Evolutionary conservation across 1,139 yeast species (phyloP), one percentile per base, ranked within the genome.

Genomic region (Hyphopichia fennica): DNA sequence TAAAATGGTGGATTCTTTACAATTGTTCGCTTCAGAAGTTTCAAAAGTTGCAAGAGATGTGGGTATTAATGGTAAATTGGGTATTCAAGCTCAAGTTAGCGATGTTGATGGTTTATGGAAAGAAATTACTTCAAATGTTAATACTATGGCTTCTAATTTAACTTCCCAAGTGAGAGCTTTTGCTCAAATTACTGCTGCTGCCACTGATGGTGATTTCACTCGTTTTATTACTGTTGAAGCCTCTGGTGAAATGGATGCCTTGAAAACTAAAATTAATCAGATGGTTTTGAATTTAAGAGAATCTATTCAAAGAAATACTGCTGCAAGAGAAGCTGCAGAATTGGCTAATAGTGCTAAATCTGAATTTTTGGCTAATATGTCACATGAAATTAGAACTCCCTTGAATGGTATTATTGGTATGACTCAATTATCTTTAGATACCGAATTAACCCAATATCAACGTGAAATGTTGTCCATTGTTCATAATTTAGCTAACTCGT

Each of bases 81-180:
- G 96, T 56, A 93, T 87, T 41, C 95, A 87, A 58, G 96, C 96
- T 10, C 95, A 88, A 61, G 96, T 88, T 27, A 80, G 84, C 44
- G 96, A 88, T 67, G 95, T 88, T 27, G 95, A 87, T 64, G 96
- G 96, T 4, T 69, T 87, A 46, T 88, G 96, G 96, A 87, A 86
- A 57, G 95, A 87, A 58, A 88, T 88, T 57, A 88, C 95, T 28
- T 86, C 95, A n/a, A 88, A 88, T 64, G 96, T 88, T 51, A 88
- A 88, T 60, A 87, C 95, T 23, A 88, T 88, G 96, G 96, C 96
- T 42, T 83, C 93, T 19, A 88, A 88, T 60, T 79, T 88, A 60
- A 88, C 96, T 0, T 84, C 95, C 1, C 96, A 88, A 68, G 96
- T 88, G 57, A 81, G 96, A 67, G 96, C 96, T 0, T 88, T 88